Conservation (phyloP, 352 stramenopile species). For the Pythium chondricola region DNA sequence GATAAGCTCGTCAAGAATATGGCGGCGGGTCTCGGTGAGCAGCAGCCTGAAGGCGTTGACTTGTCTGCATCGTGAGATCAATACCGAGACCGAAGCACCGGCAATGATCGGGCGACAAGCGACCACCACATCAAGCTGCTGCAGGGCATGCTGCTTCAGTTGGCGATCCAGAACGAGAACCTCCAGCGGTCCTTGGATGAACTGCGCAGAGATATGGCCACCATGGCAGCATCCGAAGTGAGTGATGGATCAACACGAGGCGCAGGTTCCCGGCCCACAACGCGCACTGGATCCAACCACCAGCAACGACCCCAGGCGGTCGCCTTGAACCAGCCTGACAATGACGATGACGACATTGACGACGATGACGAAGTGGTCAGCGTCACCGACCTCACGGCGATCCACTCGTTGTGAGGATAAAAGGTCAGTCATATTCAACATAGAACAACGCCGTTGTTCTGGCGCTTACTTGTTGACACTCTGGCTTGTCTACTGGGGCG, state of each 20-base stretch:
- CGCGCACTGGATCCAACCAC: no score
- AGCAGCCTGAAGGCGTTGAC: background rate
- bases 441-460: background rate
- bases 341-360: constrained; percentile 5
- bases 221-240: no score
- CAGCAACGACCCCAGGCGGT: background rate
- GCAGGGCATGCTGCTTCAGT: constrained; percentile 49
- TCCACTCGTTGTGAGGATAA: constrained; percentile 7
- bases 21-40: constrained; percentile 5
- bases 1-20: constrained; percentile 20
- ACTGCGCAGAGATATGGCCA: constrained; percentile 27
- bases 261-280: no score
- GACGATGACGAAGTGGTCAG: constrained; percentile 2
- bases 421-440: background rate
- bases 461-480: background rate
- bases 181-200: constrained; percentile 43
- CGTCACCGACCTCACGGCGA: constrained; percentile 1
- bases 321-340: constrained; percentile 5
- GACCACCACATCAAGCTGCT: constrained; percentile 29
- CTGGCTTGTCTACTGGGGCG: constrained; percentile 2
- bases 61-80: no score
- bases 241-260: no score
- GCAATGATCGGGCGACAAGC: no score
- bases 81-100: no score
- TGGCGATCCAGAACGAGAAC: constrained; percentile 48